Conservation (phyloP, 345 rosid species). For the Eucalyptus cloeziana region DNA sequence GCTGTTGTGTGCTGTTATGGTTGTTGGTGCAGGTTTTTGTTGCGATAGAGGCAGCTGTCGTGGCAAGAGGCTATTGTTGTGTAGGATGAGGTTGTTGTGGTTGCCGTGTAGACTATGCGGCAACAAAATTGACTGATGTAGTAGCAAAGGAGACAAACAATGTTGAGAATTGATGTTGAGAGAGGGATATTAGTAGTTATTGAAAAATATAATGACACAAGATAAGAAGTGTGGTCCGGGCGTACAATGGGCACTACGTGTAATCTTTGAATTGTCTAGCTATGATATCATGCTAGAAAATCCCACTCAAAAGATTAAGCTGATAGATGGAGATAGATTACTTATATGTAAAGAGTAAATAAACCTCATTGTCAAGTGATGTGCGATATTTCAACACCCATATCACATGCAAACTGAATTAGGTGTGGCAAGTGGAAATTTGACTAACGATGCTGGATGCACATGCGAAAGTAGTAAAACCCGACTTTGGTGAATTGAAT, state of each 20-base stretch:
- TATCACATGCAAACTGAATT: fast-evolving
- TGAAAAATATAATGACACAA: background rate
- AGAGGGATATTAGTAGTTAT: background rate
- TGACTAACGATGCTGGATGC: fast-evolving
- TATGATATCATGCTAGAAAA: background rate
- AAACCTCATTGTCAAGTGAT: background rate
- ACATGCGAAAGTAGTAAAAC: background rate
- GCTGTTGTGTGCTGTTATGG: background rate
- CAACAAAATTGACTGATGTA: background rate
- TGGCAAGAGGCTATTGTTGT: background rate
- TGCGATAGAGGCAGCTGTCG: background rate
- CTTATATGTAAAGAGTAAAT: background rate
- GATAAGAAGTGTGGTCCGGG: background rate
- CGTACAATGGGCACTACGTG: fast-evolving
- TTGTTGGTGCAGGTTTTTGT: background rate
- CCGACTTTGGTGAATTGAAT: background rate
- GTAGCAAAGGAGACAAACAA: background rate
- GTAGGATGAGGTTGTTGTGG: background rate
- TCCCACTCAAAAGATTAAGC: fast-evolving
- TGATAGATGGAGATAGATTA: background rate
- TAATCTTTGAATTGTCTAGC: background rate
- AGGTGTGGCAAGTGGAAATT: background rate
- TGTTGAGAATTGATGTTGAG: background rate
- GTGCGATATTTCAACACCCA: background rate
- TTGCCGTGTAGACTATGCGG: background rate